Conservation (phyloP, 768 basidiomycete genomes). For the Phylloporus rhodoxanthus region DNA sequence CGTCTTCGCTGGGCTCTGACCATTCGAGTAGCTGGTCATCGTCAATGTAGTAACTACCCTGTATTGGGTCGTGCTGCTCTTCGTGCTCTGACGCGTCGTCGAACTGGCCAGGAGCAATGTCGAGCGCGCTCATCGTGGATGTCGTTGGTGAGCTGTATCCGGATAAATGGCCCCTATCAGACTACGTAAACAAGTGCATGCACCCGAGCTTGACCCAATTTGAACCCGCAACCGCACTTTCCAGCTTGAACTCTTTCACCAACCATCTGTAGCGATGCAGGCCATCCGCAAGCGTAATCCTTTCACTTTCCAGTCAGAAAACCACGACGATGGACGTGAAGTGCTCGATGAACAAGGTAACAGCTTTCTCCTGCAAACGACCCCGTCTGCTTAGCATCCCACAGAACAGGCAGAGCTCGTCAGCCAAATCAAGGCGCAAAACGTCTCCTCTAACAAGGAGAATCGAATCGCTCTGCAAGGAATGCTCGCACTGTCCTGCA, state of each 20-base stretch:
- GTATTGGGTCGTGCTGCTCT: slow-evolving; percentile 13
- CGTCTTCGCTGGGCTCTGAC: slow-evolving; percentile 25
- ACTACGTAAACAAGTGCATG: too few species aligned
- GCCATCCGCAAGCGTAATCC: slow-evolving; percentile 42
- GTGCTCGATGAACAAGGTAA: slow-evolving; percentile 54
- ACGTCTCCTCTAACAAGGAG: slow-evolving; percentile 37
- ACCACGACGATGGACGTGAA: slow-evolving; percentile 23
- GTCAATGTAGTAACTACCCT: slow-evolving; percentile 42
- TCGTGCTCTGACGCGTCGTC: slow-evolving; percentile 48
- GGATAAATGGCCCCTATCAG: slow-evolving; percentile 11
- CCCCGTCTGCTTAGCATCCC: slow-evolving; percentile 1
- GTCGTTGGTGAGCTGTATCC: slow-evolving; percentile 2
- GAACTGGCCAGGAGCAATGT: slow-evolving; percentile 50
- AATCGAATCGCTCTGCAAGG: slow-evolving; percentile 37
- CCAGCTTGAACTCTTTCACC: neutral
- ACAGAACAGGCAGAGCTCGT: slow-evolving; percentile 61
- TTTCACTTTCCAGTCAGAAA: slow-evolving; percentile 35
- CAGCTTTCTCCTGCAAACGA: neutral
- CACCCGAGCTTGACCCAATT: too few species aligned
- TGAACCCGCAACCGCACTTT: neutral
- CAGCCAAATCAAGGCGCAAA: slow-evolving; percentile 40
- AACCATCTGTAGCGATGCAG: slow-evolving; percentile 17
- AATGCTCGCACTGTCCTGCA: slow-evolving; percentile 40
- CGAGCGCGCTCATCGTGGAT: slow-evolving; percentile 18
- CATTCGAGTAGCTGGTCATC: slow-evolving; percentile 28